A percentile compares a stretch with the other conserved stretches of the same genome.
phyloP scores from a whole-genome alignment of 2,329 filamentous ascomycete genomes.

The Conoideocrella luteorostrata region DNA sequence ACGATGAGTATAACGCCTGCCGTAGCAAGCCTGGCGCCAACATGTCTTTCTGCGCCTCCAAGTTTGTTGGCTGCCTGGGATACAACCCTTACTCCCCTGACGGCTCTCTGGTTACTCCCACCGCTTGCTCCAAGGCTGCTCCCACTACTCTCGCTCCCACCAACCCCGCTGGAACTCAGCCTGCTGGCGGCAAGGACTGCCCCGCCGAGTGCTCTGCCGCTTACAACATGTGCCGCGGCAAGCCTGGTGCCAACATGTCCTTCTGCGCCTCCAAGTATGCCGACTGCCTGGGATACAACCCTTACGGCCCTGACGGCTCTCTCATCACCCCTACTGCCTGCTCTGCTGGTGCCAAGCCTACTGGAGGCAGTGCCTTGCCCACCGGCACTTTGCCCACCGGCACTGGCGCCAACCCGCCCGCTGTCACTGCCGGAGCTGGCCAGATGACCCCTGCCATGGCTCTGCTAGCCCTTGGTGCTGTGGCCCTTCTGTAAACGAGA shows the following conservation, averaged over 20 bases:
- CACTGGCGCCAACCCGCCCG: slow-evolving; percentile 3
- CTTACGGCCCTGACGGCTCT: slow-evolving; percentile 12
- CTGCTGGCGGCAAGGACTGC: background rate
- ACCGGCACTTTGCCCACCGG: background rate
- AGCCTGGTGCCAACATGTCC: slow-evolving; percentile 15
- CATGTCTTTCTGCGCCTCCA: slow-evolving; percentile 17
- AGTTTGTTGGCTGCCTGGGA: slow-evolving; percentile 18
- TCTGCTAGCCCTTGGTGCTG: slow-evolving; percentile 18
- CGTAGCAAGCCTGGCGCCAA: slow-evolving; percentile 15
- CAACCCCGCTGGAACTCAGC: background rate
- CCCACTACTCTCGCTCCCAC: background rate
- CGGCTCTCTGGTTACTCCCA: slow-evolving; percentile 11
- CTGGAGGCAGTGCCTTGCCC: background rate
- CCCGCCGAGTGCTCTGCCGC: background rate
- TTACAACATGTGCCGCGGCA: background rate
- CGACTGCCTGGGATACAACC: slow-evolving; percentile 19
- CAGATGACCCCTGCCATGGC: slow-evolving; percentile 16
- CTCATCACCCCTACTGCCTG: slow-evolving; percentile 12
- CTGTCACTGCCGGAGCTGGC: slow-evolving; percentile 15
- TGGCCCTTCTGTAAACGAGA: slow-evolving; percentile 17
- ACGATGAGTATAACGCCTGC: slow-evolving; percentile 14
- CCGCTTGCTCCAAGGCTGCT: slow-evolving; percentile 11
- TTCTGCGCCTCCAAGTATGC: slow-evolving; percentile 17
- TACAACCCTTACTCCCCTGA: slow-evolving; percentile 17
- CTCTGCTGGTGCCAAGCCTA: slow-evolving; percentile 1